A percentile compares a stretch with the other conserved stretches of the same genome.
phyloP scores from a whole-genome alignment of 2,329 filamentous ascomycete species.

The Beauveria rudraprayagi region DNA sequence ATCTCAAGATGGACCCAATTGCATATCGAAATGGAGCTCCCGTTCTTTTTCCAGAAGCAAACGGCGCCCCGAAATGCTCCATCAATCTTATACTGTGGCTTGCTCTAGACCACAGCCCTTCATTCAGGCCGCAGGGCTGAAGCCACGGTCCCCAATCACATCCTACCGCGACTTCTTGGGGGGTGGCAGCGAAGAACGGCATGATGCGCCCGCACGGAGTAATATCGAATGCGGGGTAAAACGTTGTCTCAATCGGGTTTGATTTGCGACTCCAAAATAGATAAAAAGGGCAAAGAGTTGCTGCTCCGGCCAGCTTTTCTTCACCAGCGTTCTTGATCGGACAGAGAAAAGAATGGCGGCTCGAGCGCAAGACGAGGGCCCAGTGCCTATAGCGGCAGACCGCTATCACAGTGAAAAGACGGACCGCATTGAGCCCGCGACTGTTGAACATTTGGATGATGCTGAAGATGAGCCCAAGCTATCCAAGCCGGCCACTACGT shows the following conservation, averaged over 20 bases:
- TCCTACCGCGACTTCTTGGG: too few relatives aligned
- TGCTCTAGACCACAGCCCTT: background rate
- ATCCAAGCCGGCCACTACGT: background rate
- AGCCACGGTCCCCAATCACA: background rate
- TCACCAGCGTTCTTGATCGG: background rate
- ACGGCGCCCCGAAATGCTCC: background rate
- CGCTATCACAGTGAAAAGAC: background rate
- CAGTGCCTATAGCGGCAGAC: background rate
- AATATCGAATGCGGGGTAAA: constrained; percentile 2
- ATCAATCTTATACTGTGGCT: background rate
- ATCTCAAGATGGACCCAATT: too few relatives aligned
- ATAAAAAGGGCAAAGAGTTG: background rate
- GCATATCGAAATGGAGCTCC: background rate
- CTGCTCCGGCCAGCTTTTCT: background rate
- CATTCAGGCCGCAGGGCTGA: background rate
- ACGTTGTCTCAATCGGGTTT: background rate
- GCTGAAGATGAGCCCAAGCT: constrained; percentile 5
- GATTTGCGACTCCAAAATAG: background rate
- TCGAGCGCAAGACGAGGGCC: background rate
- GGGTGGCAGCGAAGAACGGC: too few relatives aligned
- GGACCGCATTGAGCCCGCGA: background rate
- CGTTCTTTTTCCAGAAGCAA: background rate
- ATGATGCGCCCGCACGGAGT: background rate
- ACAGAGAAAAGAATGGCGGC: background rate
- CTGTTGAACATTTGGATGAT: background rate